Conservation (phyloP, 2,329 filamentous ascomycete genomes). For the Calonectria henricotiae region DNA sequence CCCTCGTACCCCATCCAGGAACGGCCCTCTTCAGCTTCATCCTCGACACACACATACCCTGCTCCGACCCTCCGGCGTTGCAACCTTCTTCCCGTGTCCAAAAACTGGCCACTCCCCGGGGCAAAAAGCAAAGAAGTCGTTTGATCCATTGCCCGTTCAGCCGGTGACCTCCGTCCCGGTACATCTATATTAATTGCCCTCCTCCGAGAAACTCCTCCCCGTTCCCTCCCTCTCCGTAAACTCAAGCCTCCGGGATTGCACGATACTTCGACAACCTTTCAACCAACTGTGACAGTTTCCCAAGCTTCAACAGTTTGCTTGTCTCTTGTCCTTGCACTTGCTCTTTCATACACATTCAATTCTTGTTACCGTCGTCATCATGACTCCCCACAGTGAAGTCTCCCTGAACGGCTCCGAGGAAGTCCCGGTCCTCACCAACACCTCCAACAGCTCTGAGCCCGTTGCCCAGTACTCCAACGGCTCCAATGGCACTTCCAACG, state of each 20-base stretch:
- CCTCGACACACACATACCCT: constrained; percentile 34
- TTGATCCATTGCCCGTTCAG: constrained; percentile 37
- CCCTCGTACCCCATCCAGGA: constrained; percentile 34
- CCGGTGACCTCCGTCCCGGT: constrained; percentile 40
- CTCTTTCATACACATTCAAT: constrained; percentile 36
- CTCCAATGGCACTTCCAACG: constrained; percentile 44
- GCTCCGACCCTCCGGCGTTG: constrained; percentile 35
- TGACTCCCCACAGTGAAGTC: constrained; percentile 59
- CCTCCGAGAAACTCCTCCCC: constrained; percentile 26
- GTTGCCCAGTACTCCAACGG: constrained; percentile 36
- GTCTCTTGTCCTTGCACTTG: constrained; percentile 20
- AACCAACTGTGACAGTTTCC: constrained; percentile 17
- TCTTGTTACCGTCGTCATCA: constrained; percentile 44
- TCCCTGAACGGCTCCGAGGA: constrained; percentile 52
- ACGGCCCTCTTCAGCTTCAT: constrained; percentile 36
- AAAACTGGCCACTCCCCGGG: constrained; percentile 34
- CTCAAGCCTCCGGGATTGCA: constrained; percentile 30
- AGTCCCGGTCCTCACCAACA: constrained; percentile 40
- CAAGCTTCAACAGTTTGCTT: constrained; percentile 19
- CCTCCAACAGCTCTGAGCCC: constrained; percentile 2
- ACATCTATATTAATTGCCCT: constrained; percentile 38
- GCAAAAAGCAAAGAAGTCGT: constrained; percentile 39
- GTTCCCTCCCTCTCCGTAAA: constrained; percentile 6
- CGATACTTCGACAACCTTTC: constrained; percentile 6
- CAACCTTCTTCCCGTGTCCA: constrained; percentile 38